Conservation (phyloP, 495 filamentous ascomycete species). For the Penicillium flavigenum region DNA sequence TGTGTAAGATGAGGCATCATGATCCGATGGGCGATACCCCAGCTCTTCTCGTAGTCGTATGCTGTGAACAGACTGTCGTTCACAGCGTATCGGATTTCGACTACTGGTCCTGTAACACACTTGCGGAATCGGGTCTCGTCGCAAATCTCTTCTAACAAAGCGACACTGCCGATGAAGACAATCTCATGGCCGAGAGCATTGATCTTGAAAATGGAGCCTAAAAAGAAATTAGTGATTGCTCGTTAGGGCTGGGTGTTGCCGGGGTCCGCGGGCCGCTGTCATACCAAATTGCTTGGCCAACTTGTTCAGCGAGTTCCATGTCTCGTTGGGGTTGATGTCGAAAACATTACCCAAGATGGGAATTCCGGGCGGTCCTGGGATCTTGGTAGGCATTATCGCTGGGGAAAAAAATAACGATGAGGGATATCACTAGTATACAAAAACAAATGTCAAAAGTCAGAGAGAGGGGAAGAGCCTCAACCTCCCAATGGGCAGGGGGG, state of each 20-base stretch:
- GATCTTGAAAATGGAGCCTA: conserved; percentile 71
- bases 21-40: conserved; percentile 53
- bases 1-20: conserved; percentile 27
- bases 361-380: conserved; percentile 36
- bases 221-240: not conserved
- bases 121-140: conserved; percentile 73
- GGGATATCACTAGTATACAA: conserved; percentile 14
- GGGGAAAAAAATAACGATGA: not conserved
- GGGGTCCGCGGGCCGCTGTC: conserved; percentile 3
- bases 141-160: conserved; percentile 66
- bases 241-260: conserved; percentile 13
- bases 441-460: conserved; percentile 1
- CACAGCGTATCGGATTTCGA: conserved; percentile 61
- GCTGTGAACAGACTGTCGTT: conserved; percentile 77
- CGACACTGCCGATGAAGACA: conserved; percentile 55
- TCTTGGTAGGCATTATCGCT: conserved; percentile 22
- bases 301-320: conserved; percentile 60
- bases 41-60: conserved; percentile 58
- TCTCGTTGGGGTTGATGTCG: conserved; percentile 59
- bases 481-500: conserved; percentile 6
- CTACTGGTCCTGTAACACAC: conserved; percentile 54
- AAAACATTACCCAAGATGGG: conserved; percentile 69
- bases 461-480: conserved; percentile 8
- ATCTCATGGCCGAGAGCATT: conserved; percentile 52
- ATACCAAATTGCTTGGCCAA: conserved; percentile 65